A percentile compares a stretch with the other conserved stretches of the same genome.
These are phyloP conservation scores for Suhomyces panamericanus DNA, from an alignment of 1,139 yeast species.

Conservation along the genomic window DNA sequence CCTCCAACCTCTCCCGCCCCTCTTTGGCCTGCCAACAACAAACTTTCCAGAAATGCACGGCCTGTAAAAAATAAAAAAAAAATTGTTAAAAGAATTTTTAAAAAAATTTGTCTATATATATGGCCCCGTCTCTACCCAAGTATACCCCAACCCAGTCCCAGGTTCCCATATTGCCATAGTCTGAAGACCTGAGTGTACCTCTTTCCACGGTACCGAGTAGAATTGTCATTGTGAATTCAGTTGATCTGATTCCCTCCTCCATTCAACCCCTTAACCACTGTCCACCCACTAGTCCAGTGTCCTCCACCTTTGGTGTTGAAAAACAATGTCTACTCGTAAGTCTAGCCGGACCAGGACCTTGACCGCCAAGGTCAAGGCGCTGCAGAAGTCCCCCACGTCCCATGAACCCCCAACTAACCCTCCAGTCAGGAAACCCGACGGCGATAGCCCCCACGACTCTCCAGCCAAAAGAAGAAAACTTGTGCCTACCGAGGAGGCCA, in stretches of 20 bases:
- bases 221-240: constrained; percentile 6
- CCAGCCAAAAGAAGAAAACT: constrained; percentile 8
- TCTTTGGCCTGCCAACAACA: constrained; percentile 2
- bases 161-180: constrained; percentile 1
- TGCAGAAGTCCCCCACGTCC: constrained; percentile 1
- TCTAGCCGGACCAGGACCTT: constrained; percentile 31
- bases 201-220: constrained; percentile 5
- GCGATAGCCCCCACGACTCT: neutral
- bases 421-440: constrained; percentile 14
- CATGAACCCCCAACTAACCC: constrained; percentile 11
- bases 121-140: constrained; percentile 9
- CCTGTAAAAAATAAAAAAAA: constrained; percentile 6
- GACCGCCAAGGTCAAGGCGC: constrained; percentile 21
- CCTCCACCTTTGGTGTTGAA: neutral
- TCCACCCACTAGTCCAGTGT: neutral
- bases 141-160: neutral
- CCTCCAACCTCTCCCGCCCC: constrained; percentile 1
- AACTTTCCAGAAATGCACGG: constrained; percentile 8
- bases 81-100: constrained; percentile 6
- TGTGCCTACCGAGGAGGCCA: constrained; percentile 8
- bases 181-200: constrained; percentile 8
- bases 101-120: constrained; percentile 13
- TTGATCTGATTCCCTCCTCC: constrained; percentile 4
- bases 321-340: constrained; percentile 33
- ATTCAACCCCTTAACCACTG: neutral